These are phyloP conservation scores for Candida tallmaniae DNA, from an alignment of 805 yeast species.

Conservation along the genomic window DNA sequence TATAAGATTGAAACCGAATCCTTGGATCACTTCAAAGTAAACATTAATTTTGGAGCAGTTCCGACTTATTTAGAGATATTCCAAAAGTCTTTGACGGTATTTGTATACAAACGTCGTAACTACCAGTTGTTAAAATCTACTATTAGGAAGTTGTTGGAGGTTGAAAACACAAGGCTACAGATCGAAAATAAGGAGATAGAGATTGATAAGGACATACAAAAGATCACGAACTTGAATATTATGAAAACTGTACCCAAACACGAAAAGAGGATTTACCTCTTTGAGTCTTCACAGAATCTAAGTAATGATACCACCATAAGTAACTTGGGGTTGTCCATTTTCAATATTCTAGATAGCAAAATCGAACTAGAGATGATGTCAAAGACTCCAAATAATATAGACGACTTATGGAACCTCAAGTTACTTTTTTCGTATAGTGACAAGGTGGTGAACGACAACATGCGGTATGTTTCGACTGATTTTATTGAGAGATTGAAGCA, in stretches of 20 bases:
- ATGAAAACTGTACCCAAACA: slow-evolving; percentile 19
- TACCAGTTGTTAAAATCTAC: slow-evolving; percentile 34
- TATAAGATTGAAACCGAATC: slow-evolving; percentile 42
- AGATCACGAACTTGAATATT: slow-evolving; percentile 19
- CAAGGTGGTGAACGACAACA: slow-evolving; percentile 18
- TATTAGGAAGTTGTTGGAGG: slow-evolving; percentile 28
- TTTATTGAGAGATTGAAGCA: slow-evolving; percentile 52
- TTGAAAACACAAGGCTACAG: slow-evolving; percentile 28
- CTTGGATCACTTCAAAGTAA: slow-evolving; percentile 50
- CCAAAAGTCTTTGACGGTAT: slow-evolving; percentile 42
- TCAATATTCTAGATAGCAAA: slow-evolving; percentile 48
- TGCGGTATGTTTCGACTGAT: slow-evolving; percentile 43
- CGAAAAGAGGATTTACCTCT: slow-evolving; percentile 27
- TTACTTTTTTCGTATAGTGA: slow-evolving; percentile 61
- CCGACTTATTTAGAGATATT: slow-evolving; percentile 42
- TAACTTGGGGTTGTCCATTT: slow-evolving; percentile 35
- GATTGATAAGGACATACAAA: slow-evolving; percentile 21
- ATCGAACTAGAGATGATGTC: slow-evolving; percentile 47
- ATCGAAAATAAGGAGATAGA: slow-evolving; percentile 22
- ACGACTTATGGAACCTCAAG: slow-evolving; percentile 62
- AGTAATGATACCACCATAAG: slow-evolving; percentile 14
- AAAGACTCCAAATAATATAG: slow-evolving; percentile 34
- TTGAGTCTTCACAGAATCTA: slow-evolving; percentile 9
- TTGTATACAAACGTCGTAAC: slow-evolving; percentile 45
- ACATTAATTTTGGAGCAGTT: slow-evolving; percentile 38